phyloP scores from a whole-genome alignment of 169 alveolate species.

The Plasmodium inui region DNA sequence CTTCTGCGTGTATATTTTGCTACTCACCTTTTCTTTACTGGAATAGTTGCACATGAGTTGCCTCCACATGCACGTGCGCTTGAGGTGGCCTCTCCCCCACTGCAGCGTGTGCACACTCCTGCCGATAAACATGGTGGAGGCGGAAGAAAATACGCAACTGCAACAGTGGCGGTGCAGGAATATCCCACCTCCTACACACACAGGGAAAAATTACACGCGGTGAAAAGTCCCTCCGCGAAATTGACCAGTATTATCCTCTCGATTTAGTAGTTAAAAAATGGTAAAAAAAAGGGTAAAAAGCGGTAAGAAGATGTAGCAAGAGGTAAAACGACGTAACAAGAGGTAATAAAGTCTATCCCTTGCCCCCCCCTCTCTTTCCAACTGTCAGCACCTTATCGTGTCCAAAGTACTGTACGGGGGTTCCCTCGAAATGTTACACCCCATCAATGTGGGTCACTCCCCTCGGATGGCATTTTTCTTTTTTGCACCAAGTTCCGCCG shows the following conservation, averaged over 20 bases:
- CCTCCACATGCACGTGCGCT: not conserved
- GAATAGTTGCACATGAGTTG: not conserved
- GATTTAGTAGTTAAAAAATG: not conserved
- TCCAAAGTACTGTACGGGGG: not conserved
- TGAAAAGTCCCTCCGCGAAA: not conserved
- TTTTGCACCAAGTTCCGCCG: not conserved
- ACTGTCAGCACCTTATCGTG: not conserved
- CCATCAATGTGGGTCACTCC: not conserved
- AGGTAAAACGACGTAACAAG: not conserved
- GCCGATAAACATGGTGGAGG: not conserved
- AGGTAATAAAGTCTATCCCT: not conserved
- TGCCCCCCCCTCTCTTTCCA: not conserved
- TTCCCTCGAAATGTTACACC: not conserved
- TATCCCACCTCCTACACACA: not conserved
- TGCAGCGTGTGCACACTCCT: not conserved
- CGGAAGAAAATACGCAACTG: not conserved
- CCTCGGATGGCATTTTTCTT: not conserved
- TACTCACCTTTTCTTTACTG: slow-evolving; percentile 28
- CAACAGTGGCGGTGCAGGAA: not conserved
- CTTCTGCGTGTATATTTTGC: slow-evolving; percentile 65
- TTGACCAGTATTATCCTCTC: not conserved
- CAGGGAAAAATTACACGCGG: not conserved
- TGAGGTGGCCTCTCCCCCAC: not conserved
- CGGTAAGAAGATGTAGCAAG: not conserved
- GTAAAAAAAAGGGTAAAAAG: not conserved